Evolutionary conservation across 2,329 filamentous ascomycete species (phyloP), one percentile per base, ranked within the genome.

Genomic region (Atkinsonella hypoxylon): DNA sequence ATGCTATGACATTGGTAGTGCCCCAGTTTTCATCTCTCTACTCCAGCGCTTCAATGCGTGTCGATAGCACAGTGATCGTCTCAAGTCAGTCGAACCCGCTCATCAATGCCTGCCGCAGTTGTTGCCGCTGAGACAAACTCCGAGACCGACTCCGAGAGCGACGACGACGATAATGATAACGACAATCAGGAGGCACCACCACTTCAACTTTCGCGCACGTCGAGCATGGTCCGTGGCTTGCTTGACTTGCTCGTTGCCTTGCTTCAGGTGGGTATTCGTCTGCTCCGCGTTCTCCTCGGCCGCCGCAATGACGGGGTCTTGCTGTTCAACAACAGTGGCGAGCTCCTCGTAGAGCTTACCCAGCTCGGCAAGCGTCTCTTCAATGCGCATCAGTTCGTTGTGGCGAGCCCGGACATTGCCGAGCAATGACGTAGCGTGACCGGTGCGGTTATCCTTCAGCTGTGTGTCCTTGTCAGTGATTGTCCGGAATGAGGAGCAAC

Each of bases 351-450:
- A 89, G 59, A 91, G 76, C 45, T 76, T 64, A 26, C 80, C 76
- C 41, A 91, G 77, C 64, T 91, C 84, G 36, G 72, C 70, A 56
- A 91, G 76, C 6, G 85, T 89, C 63, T 79, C 75, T 67, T 91
- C 86, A 58, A 93, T 91, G 66, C 80, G 81, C 69, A 87, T 79
- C 56, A 91, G 82, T 69, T 91, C 87, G 63, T 86, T 87, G 73
- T 91, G 87, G 51, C 87, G 85, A 38, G 85, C 86, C 57, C 85
- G 84, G 39, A 91, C 87, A 55, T 85, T 84, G 56, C 85, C 85
- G 47, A 91, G 80, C 8, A 89, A 81, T 15, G 82, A 82, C 47
- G 76, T 79, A 41, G 85, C 87, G 62, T 87, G 83, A 51, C 83
- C 84, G 43, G 79, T 80, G 56, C 84, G 84, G 73, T 88, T 89